Evolutionary conservation across 2,329 filamentous ascomycete species (phyloP), one percentile per base, ranked within the genome.

Genomic region (Botrytis sinoallii): DNA sequence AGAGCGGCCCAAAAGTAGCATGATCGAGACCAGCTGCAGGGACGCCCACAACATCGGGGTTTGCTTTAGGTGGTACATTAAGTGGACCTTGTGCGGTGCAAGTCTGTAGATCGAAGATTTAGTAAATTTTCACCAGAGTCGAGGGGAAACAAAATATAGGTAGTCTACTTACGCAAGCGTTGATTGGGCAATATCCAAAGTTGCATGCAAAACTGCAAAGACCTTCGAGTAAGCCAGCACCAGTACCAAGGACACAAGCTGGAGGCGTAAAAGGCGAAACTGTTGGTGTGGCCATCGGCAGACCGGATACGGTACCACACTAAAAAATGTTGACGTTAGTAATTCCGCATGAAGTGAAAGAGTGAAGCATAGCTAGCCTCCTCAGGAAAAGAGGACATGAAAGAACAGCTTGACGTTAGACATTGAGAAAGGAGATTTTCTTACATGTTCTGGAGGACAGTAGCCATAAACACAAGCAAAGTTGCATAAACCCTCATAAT

Each of bases 381-480:
- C 9, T 18, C 1, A 9, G 4, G 2, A 38, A 20, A 6, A n/a
- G 3, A 63, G 12, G 25, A 40, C n/a, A 40, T 8, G 12, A 38
- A 63, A n/a, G 16, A 38, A 63, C 4, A n/a, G 35, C 7, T 42
- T 18, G 6, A n/a, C 25, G 5, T 42, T 16, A 63, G 22, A n/a
- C 14, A 5, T 18, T 42, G 22, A 5, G 20, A 60, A 18, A 42
- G 22, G 35, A 14, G 10, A 25, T 14, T 16, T 40, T 40, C 38
- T 63, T 63, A 63, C 60, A 18, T 48, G 25, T 25, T 29, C 59
- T 52, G 70, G 38, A n/a, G 60, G 70, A 22, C 70, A 71, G 44
- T 65, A 71, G 32, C 42, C 46, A 52, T 52, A 57, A 44, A 48
- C 55, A 57, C 69, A 71, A 10, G 69, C 69, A 63, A 71, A 71